A percentile compares a stretch with the other conserved stretches of the same genome.
Conservation (phyloP, 495 filamentous ascomycete genomes). For the Oidiodendron maius region DNA sequence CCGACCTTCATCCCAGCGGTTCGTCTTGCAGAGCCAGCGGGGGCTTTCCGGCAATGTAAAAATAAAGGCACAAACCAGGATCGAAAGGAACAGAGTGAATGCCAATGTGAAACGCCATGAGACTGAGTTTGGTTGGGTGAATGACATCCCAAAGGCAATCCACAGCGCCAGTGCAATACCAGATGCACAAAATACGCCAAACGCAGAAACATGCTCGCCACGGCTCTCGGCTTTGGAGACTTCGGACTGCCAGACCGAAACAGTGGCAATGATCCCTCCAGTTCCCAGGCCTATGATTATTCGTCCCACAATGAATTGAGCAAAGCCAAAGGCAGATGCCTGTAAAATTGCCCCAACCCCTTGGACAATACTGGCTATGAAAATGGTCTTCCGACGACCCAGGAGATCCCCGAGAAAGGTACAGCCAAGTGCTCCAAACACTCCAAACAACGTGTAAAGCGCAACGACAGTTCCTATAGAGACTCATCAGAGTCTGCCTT, state of each 20-base stretch:
- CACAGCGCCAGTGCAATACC: constrained; percentile 73
- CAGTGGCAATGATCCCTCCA: constrained; percentile 24
- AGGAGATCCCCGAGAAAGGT: constrained; percentile 35
- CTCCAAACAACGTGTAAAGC: constrained; percentile 46
- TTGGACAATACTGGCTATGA: constrained; percentile 18
- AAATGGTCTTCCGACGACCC: constrained; percentile 22
- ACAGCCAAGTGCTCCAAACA: constrained; percentile 40
- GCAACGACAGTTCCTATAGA: constrained; percentile 28
- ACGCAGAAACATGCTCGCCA: constrained; percentile 14
- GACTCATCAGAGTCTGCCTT: not conserved
- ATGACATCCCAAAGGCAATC: constrained; percentile 68
- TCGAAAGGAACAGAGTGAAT: constrained; percentile 64
- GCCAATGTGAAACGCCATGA: constrained; percentile 73
- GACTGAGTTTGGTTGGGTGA: constrained; percentile 54
- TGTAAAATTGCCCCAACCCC: constrained; percentile 31
- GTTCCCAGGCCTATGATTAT: constrained; percentile 47
- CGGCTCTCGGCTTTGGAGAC: not conserved
- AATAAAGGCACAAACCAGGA: constrained; percentile 54
- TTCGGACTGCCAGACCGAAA: constrained; percentile 15
- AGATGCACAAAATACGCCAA: constrained; percentile 26
- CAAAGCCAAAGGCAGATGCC: constrained; percentile 36
- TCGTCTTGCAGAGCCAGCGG: constrained; percentile 63
- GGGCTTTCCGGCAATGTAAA: constrained; percentile 67
- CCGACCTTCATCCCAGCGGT: constrained; percentile 58
- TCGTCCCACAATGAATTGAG: constrained; percentile 45